Conservation (phyloP, 1,284 basidiomycete species). For the Ceratobasidium sp. region DNA sequence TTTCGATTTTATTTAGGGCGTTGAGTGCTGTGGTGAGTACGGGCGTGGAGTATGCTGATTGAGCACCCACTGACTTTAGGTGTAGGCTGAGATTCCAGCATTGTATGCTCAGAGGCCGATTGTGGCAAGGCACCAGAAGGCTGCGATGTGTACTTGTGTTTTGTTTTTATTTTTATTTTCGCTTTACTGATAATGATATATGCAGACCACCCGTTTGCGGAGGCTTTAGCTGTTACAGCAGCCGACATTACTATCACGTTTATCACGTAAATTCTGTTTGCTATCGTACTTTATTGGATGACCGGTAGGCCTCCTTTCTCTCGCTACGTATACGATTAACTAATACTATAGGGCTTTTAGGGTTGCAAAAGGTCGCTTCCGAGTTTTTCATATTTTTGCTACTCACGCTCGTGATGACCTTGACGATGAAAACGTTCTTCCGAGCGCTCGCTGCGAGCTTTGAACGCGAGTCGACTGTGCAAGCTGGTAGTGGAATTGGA, state of each 20-base stretch:
- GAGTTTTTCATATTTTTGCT: slow-evolving; percentile 78
- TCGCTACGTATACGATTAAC: background rate
- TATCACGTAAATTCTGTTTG: slow-evolving; percentile 62
- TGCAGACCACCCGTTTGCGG: slow-evolving; percentile 68
- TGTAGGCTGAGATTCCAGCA: slow-evolving; percentile 75
- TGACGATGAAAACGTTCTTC: slow-evolving; percentile 72
- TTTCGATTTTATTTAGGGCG: slow-evolving; percentile 59
- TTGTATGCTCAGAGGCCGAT: slow-evolving; percentile 79
- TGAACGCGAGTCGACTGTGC: slow-evolving; percentile 64
- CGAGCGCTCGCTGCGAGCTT: slow-evolving; percentile 67
- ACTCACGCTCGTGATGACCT: slow-evolving; percentile 63
- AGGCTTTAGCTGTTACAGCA: slow-evolving; percentile 72
- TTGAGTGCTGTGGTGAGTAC: slow-evolving; percentile 55
- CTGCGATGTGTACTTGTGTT: slow-evolving; percentile 59
- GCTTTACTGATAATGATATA: background rate
- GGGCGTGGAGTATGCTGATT: background rate
- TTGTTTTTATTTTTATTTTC: background rate
- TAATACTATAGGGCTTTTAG: background rate
- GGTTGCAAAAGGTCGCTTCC: slow-evolving; percentile 51
- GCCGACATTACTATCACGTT: slow-evolving; percentile 76
- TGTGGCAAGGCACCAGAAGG: slow-evolving; percentile 68
- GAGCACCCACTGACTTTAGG: background rate
- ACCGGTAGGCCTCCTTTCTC: slow-evolving; percentile 55
- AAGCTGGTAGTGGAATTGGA: slow-evolving; percentile 67
- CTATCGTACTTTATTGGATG: slow-evolving; percentile 72